Evolutionary conservation across 2,329 filamentous ascomycete species (phyloP).

Genomic region (Hypoxylon sp.): DNA sequence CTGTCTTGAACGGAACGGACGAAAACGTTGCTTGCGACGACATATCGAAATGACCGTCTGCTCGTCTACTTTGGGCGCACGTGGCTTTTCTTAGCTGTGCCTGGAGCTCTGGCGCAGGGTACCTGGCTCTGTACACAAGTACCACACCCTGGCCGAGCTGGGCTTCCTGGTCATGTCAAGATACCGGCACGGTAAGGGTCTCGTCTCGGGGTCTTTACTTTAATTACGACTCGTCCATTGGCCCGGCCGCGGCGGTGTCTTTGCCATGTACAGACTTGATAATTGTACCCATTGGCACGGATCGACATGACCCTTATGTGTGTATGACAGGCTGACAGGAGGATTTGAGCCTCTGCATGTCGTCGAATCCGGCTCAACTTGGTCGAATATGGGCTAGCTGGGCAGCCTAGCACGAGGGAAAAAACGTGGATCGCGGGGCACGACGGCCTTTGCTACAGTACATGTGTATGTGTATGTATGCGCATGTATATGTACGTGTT

Average conservation of each 20-base stretch:
- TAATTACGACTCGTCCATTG: neutral
- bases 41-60: slow-evolving; percentile 17
- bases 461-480: neutral
- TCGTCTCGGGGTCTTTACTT: neutral
- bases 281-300: neutral
- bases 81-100: slow-evolving; percentile 14
- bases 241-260: neutral
- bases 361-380: slow-evolving; percentile 11
- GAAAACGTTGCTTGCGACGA: slow-evolving; percentile 19
- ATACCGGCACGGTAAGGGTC: neutral
- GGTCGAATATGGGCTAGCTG: slow-evolving; percentile 6
- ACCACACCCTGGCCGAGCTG: neutral
- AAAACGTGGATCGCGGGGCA: slow-evolving; percentile 24
- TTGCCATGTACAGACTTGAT: no score
- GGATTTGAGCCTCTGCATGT: neutral
- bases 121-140: neutral
- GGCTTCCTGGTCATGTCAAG: neutral
- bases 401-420: slow-evolving; percentile 3
- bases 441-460: slow-evolving; percentile 6
- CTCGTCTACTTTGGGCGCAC: slow-evolving; percentile 23
- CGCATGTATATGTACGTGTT: slow-evolving; percentile 17
- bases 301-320: neutral
- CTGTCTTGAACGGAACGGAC: slow-evolving; percentile 1
- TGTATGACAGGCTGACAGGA: neutral
- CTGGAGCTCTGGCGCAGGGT: neutral